Percentiles rank a stretch among this genome's conserved stretches.
phyloP scores from a whole-genome alignment of 768 basidiomycete genomes.

The Leccinum obscurum region DNA sequence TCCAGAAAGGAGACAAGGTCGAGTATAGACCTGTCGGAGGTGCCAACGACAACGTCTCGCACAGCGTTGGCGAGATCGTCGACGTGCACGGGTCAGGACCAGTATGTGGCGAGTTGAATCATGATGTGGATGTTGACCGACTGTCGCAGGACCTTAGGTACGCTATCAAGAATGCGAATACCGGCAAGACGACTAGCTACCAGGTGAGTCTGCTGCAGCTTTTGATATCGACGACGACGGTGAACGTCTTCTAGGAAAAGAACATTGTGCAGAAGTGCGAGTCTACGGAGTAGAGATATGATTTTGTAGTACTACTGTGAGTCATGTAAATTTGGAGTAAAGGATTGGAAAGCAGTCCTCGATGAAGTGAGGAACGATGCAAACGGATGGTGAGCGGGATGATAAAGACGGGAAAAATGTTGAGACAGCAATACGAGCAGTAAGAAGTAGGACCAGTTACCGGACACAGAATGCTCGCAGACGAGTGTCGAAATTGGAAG shows the following conservation, averaged over 20 bases:
- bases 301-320: neutral
- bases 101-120: constrained; percentile 23
- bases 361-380: no score
- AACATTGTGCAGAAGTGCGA: constrained; percentile 36
- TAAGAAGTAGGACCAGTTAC: no score
- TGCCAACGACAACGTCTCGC: constrained; percentile 38
- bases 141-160: constrained; percentile 32
- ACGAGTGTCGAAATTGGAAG: no score
- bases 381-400: no score
- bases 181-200: constrained; percentile 41
- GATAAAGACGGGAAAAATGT: no score
- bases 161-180: constrained; percentile 45
- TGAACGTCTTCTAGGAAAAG: constrained; percentile 29
- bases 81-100: constrained; percentile 33
- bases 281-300: neutral
- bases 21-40: constrained; percentile 47
- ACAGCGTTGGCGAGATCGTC: constrained; percentile 37
- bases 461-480: no score
- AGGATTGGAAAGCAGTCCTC: no score
- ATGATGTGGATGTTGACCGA: neutral
- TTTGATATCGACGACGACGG: no score
- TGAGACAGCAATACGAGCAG: no score
- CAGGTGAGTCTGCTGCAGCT: constrained; percentile 17
- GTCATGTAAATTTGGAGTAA: no score
- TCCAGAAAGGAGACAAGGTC: constrained; percentile 41